Evolutionary conservation across 257 asterid species (phyloP), one percentile per base, ranked within the genome.

Genomic region (Solanum stenotomum): DNA sequence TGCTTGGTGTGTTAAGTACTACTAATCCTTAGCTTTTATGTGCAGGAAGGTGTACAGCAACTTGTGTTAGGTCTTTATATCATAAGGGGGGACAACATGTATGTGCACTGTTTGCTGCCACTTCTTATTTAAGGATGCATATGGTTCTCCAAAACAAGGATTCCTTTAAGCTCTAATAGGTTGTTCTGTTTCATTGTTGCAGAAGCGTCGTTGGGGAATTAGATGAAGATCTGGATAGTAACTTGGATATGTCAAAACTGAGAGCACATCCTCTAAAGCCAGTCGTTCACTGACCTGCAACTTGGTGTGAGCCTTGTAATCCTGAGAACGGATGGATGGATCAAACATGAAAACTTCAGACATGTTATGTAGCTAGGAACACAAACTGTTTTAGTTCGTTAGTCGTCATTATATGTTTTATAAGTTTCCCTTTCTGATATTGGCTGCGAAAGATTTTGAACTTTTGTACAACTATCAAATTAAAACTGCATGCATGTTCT

Each of bases 181-280:
- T 56, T 20, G 16, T 70, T 16, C 76, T 49, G 42, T 89, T 82
- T 86, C 68, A 37, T 86, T 40, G 84, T 29, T 91, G 87, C 87
- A 97, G 99, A 94, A 94, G 99, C 93, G 91, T 97, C 25, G 97
- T 97, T 76, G 99, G 99, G 82, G 98, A 97, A 90, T 65, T 97
- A 88, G 99, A 96, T 85, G 99, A 96, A 91, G 99, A 97, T 91
- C 91, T 96, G 34, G 99, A 97, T 74, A 98, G 96, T 86, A 92
- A 88, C 93, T 91, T 96, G 96, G 99, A 97, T 88, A 91, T 97
- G 72, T 94, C 99, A 12, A 92, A 94, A 88, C 97, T 97, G 70
- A 93, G 98, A 93, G 98, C 98, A 91, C 99, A 94, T 87, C 99
- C 99, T 33, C 87, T 97, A 92, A 97, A 96, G 93, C 99, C 99